Conservation (phyloP, 495 filamentous ascomycete genomes). For the Terfezia boudieri region DNA sequence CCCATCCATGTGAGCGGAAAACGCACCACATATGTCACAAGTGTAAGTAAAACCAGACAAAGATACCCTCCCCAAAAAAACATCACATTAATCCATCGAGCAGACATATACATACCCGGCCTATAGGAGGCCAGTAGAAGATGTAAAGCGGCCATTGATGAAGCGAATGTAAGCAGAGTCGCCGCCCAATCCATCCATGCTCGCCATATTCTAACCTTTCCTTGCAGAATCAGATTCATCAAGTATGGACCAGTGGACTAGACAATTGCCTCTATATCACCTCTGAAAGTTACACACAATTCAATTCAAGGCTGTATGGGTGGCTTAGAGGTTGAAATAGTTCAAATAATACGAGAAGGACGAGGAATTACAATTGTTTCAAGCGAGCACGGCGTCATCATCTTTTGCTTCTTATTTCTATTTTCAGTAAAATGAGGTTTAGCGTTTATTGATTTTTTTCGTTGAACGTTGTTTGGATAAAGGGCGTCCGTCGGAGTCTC, state of each 20-base stretch:
- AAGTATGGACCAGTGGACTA: neutral
- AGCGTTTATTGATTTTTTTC: no score
- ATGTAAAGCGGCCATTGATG: neutral
- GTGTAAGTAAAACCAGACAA: neutral
- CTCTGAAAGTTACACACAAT: no score
- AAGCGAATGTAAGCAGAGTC: neutral
- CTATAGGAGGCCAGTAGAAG: neutral
- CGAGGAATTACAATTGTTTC: no score
- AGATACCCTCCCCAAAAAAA: neutral
- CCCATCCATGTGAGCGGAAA: neutral
- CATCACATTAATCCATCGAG: neutral
- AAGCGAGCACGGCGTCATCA: no score
- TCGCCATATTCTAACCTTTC: neutral
- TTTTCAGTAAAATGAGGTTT: no score
- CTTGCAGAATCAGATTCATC: neutral
- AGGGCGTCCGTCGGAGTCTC: no score
- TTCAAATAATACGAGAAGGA: no score
- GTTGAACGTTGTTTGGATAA: no score
- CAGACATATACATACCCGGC: neutral
- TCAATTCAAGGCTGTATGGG: no score
- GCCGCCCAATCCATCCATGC: neutral
- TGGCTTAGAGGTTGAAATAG: no score
- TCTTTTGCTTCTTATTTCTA: no score
- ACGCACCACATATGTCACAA: neutral
- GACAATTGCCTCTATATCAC: neutral